These are phyloP conservation scores for Calonectria naviculata DNA, from an alignment of 2,329 filamentous ascomycete genomes.

Conservation along the genomic window DNA sequence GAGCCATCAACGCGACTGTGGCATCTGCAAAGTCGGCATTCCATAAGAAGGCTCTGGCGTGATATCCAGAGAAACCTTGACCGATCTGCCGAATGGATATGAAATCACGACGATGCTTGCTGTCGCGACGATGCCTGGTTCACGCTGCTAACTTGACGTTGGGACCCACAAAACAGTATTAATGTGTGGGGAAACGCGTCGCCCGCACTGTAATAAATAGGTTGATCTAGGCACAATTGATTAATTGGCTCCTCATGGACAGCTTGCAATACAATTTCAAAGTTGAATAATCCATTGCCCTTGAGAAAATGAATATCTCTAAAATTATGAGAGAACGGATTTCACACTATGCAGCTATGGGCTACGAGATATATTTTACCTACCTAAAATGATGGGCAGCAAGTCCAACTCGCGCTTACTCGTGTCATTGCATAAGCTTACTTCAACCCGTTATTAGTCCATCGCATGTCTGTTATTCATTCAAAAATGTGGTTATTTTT, in stretches of 20 bases:
- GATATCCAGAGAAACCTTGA: constrained; percentile 5
- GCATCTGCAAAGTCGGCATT: constrained; percentile 40
- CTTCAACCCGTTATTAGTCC: not conserved
- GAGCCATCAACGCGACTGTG: constrained; percentile 60
- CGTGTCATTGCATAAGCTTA: not conserved
- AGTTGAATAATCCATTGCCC: too few species aligned
- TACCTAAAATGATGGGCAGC: too few species aligned
- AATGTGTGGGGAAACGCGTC: not conserved
- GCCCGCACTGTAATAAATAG: not conserved
- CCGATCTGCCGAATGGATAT: not conserved
- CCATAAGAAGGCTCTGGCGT: constrained; percentile 30
- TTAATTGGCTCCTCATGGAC: not conserved
- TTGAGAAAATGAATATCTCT: too few species aligned
- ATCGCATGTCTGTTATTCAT: not conserved
- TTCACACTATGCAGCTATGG: not conserved
- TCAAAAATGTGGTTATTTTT: not conserved
- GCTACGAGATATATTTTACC: not conserved
- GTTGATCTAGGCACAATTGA: constrained; percentile 8
- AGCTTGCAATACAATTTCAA: too few species aligned
- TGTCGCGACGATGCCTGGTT: constrained; percentile 29
- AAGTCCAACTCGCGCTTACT: not conserved
- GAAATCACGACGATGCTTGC: constrained; percentile 19
- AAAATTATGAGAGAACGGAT: not conserved
- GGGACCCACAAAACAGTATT: constrained; percentile 31
- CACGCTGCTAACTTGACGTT: constrained; percentile 31